Conservation (phyloP, 768 basidiomycete species). For the Holtermannia corniformis region DNA sequence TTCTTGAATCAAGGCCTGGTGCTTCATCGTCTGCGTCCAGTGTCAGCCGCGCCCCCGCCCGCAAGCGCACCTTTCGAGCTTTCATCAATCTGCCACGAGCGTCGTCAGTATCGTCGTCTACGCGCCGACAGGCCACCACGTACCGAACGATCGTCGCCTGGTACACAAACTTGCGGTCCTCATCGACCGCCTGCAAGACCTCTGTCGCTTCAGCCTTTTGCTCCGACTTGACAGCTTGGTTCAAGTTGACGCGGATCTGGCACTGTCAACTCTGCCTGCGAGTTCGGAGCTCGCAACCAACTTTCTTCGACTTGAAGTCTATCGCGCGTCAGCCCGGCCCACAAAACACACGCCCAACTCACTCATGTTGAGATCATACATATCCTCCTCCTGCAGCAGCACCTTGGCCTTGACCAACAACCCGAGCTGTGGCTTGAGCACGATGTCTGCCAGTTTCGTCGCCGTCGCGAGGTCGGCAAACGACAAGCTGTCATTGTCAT, state of each 20-base stretch:
- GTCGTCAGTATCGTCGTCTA: background rate
- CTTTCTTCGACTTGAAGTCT: slow-evolving; percentile 86
- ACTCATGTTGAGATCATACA: slow-evolving; percentile 86
- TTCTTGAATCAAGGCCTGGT: slow-evolving; percentile 41
- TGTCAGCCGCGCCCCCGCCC: no score
- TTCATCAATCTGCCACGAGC: slow-evolving; percentile 45
- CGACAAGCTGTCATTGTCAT: slow-evolving; percentile 75
- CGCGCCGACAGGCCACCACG: background rate
- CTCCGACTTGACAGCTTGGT: slow-evolving; percentile 87
- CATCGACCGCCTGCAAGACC: slow-evolving; percentile 87
- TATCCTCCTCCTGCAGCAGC: slow-evolving; percentile 72
- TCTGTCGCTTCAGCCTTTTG: slow-evolving; percentile 82
- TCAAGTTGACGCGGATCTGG: slow-evolving; percentile 73
- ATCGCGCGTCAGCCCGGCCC: background rate
- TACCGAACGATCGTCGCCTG: slow-evolving; percentile 77
- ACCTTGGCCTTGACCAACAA: slow-evolving; percentile 81
- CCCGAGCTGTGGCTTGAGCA: slow-evolving; percentile 52
- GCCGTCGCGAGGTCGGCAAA: slow-evolving; percentile 68
- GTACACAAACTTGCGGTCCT: slow-evolving; percentile 92
- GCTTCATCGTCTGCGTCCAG: slow-evolving; percentile 39
- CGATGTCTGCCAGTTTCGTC: slow-evolving; percentile 51
- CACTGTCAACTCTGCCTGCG: background rate
- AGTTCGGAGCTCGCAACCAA: slow-evolving; percentile 4
- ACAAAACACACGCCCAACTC: slow-evolving; percentile 19
- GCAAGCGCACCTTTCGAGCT: slow-evolving; percentile 35